A percentile compares a stretch with the other conserved stretches of the same genome.
Evolutionary conservation across 345 rosid species (phyloP).

Genomic region (Populus tremula): DNA sequence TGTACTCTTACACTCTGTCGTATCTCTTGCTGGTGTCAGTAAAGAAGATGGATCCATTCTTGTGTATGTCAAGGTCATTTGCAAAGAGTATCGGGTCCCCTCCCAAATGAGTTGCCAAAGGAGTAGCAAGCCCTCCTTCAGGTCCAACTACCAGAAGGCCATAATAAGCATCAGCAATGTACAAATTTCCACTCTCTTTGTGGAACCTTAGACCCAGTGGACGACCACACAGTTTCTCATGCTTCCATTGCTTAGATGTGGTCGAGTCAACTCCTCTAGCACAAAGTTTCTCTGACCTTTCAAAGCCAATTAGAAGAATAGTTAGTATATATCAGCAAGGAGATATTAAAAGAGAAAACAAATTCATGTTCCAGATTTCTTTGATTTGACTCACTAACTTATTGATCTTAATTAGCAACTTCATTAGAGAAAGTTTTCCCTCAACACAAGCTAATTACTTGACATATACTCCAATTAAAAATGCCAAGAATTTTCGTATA

Average conservation of each 20-base stretch:
- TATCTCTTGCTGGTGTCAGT: conserved; percentile 92
- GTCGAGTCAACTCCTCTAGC: conserved; percentile 81
- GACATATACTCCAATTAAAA: no score
- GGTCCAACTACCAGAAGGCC: conserved; percentile 84
- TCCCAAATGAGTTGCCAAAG: conserved; percentile 67
- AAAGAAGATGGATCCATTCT: conserved; percentile 87
- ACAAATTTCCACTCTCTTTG: conserved; percentile 56
- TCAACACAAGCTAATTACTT: no score
- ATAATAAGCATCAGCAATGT: conserved; percentile 90
- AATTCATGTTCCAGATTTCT: background rate
- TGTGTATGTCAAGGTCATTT: conserved; percentile 82
- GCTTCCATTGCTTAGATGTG: conserved; percentile 83
- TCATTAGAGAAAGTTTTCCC: no score
- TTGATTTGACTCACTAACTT: no score
- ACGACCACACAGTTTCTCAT: conserved; percentile 79
- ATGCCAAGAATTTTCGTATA: no score
- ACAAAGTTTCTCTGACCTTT: conserved; percentile 79
- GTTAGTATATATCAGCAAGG: background rate
- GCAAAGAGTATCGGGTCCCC: conserved; percentile 81
- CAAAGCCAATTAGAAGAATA: conserved; percentile 8
- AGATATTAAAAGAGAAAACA: background rate
- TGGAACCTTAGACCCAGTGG: conserved; percentile 85
- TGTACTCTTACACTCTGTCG: conserved; percentile 64
- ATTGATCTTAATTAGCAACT: no score
- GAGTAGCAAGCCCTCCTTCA: conserved; percentile 75